These are phyloP conservation scores for Collybia mongolica DNA, from an alignment of 768 basidiomycete species.

Conservation along the genomic window DNA sequence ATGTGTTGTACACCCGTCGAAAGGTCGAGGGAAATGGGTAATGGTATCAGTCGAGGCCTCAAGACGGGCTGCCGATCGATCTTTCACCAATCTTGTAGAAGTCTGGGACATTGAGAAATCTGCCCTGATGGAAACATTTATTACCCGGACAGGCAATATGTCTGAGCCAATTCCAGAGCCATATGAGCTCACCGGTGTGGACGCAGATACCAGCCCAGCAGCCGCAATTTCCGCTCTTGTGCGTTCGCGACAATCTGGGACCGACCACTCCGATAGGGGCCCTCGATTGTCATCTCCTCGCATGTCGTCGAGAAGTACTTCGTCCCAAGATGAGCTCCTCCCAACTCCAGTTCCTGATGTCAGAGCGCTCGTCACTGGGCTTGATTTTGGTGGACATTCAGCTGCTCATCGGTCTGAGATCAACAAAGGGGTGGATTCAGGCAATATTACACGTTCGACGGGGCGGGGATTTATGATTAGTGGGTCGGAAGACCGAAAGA, in stretches of 20 bases:
- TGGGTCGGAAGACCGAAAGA: conserved; percentile 86
- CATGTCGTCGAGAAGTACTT: conserved; percentile 29
- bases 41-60: conserved; percentile 75
- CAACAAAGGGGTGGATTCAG: conserved; percentile 36
- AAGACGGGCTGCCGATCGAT: conserved; percentile 36
- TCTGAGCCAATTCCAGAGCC: conserved; percentile 54
- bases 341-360: conserved; percentile 62
- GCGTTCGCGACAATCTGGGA: conserved; percentile 53
- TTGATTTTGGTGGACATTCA: conserved; percentile 76
- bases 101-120: conserved; percentile 93
- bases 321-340: conserved; percentile 29
- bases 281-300: conserved; percentile 13
- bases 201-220: conserved; percentile 64
- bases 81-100: conserved; percentile 63
- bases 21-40: conserved; percentile 87
- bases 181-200: conserved; percentile 46
- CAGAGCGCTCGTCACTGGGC: conserved; percentile 66
- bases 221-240: conserved; percentile 79
- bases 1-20: conserved; percentile 79
- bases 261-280: conserved; percentile 20
- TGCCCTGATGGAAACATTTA: conserved; percentile 75
- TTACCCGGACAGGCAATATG: conserved; percentile 48
- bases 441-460: conserved; percentile 33
- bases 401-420: conserved; percentile 51
- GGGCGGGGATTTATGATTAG: conserved; percentile 76